Evolutionary conservation across 805 yeast species (phyloP), one percentile per base, ranked within the genome.

Genomic region (Metschnikowia kunwiensis): DNA sequence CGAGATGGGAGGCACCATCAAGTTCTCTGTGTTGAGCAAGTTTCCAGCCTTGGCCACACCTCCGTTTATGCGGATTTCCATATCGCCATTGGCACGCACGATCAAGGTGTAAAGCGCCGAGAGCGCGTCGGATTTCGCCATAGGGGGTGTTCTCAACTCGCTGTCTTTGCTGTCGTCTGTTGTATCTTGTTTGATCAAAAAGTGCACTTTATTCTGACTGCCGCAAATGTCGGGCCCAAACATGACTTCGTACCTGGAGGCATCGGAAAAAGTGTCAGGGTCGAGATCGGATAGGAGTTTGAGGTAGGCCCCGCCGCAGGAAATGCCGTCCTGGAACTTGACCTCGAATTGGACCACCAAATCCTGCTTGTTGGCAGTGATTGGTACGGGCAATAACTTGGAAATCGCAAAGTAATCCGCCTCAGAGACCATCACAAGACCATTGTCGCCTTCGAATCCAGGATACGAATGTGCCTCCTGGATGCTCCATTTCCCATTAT

Each of bases 181-280:
- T 17, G 52, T 42, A 29, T 78, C 80, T 56, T 75, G 73, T 50
- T 70, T 68, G 42, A 87, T 52, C 38, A 87, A 84, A 47, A 88
- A 77, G 54, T 85, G 95, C 22, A 89, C 80, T 60, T 79, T 83
- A 64, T 87, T 85, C 29, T 82, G 74, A 35, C 78, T 55, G 3
- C 95, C 95, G 64, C 97, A 89, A 57, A 75, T 78, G 61, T 89
- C 97, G 28, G 97, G 97, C 14, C 97, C 97, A 65, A 89, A 89
- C 91, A 89, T 83, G 46, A 89, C 64, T 59, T 83, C 87, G 63
- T 82, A 86, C 2, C 88, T 85, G 3, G 94, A 73, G 18, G 70
- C 78, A 42, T 76, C 74, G 46, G 66, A 69, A 66, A 87, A 82
- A 42, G 75, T 74, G 25, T 60, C 56, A 23, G 63, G 67, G 1